Base-by-base conservation (phyloP, 2,329 filamentous ascomycete species). In the Apiospora hydei region DNA sequence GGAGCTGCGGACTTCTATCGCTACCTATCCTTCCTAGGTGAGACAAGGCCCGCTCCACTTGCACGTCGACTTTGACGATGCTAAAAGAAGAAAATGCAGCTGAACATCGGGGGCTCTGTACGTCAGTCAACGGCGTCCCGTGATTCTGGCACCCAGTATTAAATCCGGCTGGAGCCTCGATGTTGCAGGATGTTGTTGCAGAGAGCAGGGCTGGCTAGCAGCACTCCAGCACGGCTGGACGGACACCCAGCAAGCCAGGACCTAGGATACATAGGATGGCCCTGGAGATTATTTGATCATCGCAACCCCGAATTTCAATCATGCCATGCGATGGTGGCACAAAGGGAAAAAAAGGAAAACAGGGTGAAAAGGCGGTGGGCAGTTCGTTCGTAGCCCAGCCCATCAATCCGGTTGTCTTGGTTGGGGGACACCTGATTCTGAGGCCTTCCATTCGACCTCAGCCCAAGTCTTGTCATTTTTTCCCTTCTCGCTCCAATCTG, bases 331-430 rank as follows among this genome's bases (percentile, higher is more conserved):
- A 41, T 41, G 57, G 57, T 41, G 57, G 41, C 57, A 64, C 34
- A n/a, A 41, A 24, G 21, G 18, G 11, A 41, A 64, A 64, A 30
- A 24, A 64, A 41, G n/a, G 18, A 64, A 64, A 64, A 64, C 41
- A 64, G 57, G 57, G 57, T 64, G 57, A 64, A 64, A 64, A 64
- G 57, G 57, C 57, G 57, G 57, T 64, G 57, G 57, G 41, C 57
- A 30, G 26, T 61, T 38, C 30, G 30, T n/a, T 64, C 11, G 57
- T 41, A 3, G n/a, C 57, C 34, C 34, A 64, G 34, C 34, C 46
- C 46, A 49, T 64, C 57, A 38, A 41, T 64, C 57, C 30, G n/a
- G 57, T n/a, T n/a, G 34, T 64, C 57, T 64, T 64, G 34, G 57
- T 64, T 64, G 57, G 57, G 57, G 57, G 34, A 30, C 57, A 64